Conservation (phyloP, 2,329 filamentous ascomycete species). For the Paraphaeosphaeria sporulosa region DNA sequence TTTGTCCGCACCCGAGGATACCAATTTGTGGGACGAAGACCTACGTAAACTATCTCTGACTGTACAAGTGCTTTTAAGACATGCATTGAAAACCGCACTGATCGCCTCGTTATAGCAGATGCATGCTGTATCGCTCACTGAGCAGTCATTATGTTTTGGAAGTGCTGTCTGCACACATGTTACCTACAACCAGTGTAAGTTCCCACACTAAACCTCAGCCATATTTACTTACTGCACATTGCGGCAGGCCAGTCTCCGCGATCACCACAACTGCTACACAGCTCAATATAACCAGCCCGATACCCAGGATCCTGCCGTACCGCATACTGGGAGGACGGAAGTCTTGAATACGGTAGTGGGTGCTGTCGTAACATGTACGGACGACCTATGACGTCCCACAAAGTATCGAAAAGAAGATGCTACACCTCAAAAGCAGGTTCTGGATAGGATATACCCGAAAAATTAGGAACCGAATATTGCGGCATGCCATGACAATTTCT, state of each 20-base stretch:
- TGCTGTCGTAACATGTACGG: neutral
- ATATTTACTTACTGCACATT: neutral
- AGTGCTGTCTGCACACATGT: conserved; percentile 12
- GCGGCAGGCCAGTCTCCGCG: neutral
- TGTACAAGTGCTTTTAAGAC: neutral
- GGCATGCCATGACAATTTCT: neutral
- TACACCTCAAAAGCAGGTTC: neutral
- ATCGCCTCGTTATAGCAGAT: neutral
- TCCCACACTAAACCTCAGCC: neutral
- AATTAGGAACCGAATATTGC: neutral
- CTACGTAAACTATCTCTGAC: neutral
- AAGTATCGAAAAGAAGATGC: neutral
- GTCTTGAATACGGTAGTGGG: neutral
- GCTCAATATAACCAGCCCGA: neutral
- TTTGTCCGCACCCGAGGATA: too few relatives aligned
- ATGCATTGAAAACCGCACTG: neutral
- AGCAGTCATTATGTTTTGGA: neutral
- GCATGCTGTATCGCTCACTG: neutral
- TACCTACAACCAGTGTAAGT: neutral
- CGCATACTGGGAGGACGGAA: neutral
- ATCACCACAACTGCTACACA: neutral
- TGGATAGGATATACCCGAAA: neutral
- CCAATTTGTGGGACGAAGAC: neutral
- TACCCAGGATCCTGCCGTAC: neutral
- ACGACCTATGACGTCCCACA: neutral